These are phyloP conservation scores for Penicillium atrosanguineum DNA, from an alignment of 495 filamentous ascomycete species.

Conservation along the genomic window DNA sequence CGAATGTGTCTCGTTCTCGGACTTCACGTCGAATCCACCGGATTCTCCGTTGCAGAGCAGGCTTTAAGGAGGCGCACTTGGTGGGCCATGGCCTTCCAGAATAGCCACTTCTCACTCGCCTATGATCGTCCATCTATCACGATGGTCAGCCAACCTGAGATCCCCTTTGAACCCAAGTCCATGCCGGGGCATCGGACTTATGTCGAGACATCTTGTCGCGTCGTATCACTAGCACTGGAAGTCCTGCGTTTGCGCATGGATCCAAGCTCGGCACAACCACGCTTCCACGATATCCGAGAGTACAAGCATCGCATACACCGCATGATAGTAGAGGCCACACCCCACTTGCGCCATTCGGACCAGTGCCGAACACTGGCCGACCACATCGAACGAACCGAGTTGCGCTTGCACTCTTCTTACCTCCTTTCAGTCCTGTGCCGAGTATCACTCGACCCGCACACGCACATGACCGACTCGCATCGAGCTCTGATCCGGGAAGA, in stretches of 20 bases:
- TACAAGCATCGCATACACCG: constrained; percentile 51
- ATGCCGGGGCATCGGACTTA: constrained; percentile 51
- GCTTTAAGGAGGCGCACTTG: constrained; percentile 40
- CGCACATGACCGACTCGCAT: constrained; percentile 29
- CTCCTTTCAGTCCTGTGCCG: constrained; percentile 58
- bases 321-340: constrained; percentile 49
- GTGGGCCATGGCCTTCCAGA: constrained; percentile 62
- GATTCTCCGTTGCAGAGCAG: constrained; percentile 36
- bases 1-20: constrained; percentile 59
- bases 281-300: constrained; percentile 45
- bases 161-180: constrained; percentile 46
- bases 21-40: constrained; percentile 52
- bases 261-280: constrained; percentile 36
- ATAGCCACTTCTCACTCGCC: constrained; percentile 58
- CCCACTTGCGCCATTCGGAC: constrained; percentile 50
- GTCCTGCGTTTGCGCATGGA: constrained; percentile 53
- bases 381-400: constrained; percentile 53
- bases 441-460: constrained; percentile 50
- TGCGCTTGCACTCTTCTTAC: constrained; percentile 58
- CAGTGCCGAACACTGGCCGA: constrained; percentile 47
- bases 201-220: constrained; percentile 53
- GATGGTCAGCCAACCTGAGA: constrained; percentile 50
- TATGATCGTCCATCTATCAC: constrained; percentile 59
- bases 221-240: constrained; percentile 53
- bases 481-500: constrained; percentile 42